Evolutionary conservation across 352 stramenopile genomes (phyloP).

Genomic region (Phytopythium cucurbitacearum): DNA sequence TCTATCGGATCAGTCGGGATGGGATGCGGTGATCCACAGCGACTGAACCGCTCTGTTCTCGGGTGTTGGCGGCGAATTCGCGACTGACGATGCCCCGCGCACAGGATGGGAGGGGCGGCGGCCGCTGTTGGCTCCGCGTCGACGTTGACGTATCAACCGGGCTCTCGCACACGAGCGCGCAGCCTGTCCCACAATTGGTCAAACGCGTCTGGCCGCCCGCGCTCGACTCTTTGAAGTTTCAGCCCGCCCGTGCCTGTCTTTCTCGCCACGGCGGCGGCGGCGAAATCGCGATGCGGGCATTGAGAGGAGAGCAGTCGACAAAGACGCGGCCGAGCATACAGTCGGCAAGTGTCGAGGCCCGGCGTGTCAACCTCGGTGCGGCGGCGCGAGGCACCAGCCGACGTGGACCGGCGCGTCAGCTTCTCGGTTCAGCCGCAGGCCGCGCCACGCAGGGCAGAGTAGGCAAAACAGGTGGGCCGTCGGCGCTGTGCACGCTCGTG

Average conservation of each 20-base stretch:
- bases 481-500: too few species aligned
- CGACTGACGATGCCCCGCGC: slow-evolving; percentile 1
- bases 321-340: slow-evolving; percentile 3
- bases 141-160: slow-evolving; percentile 1
- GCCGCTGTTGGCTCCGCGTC: too few species aligned
- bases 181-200: slow-evolving; percentile 2
- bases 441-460: too few species aligned
- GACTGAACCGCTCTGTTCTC: not conserved
- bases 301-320: not conserved
- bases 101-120: too few species aligned
- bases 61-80: not conserved
- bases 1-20: not conserved
- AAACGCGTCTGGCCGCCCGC: not conserved
- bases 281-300: too few species aligned
- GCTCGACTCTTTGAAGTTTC: not conserved
- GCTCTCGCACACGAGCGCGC: too few species aligned
- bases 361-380: not conserved
- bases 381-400: not conserved
- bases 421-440: too few species aligned
- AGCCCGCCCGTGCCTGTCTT: slow-evolving; percentile 1
- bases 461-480: too few species aligned
- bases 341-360: not conserved
- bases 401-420: not conserved
- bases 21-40: not conserved
- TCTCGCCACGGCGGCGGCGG: not conserved